These are phyloP conservation scores for Quercus phellos DNA, from an alignment of 331 rosid genomes.

Conservation along the genomic window DNA sequence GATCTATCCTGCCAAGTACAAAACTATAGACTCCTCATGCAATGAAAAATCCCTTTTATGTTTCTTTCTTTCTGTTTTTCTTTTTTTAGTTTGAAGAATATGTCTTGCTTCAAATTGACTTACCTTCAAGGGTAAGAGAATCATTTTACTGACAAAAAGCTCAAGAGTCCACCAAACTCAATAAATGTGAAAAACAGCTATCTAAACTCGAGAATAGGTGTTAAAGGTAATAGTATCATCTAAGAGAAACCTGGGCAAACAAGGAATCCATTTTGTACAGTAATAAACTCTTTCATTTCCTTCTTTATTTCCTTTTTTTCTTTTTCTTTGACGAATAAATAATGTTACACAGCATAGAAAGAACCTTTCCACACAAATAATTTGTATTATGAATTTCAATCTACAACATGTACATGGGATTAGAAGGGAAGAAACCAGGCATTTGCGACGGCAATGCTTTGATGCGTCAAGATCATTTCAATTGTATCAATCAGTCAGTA, in stretches of 20 bases:
- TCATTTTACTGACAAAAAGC: background rate
- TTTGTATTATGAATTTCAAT: constrained; percentile 36
- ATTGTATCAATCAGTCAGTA: constrained; percentile 61
- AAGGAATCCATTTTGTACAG: background rate
- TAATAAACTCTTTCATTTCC: constrained; percentile 19
- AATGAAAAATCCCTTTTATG: too few relatives aligned
- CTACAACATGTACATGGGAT: constrained; percentile 63
- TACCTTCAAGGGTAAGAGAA: too few relatives aligned
- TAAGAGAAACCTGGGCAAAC: background rate
- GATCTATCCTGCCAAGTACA: too few relatives aligned
- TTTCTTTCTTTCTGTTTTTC: too few relatives aligned
- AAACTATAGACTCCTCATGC: too few relatives aligned
- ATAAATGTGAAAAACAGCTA: background rate
- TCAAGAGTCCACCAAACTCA: background rate
- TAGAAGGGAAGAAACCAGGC: constrained; percentile 37
- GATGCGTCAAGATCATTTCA: constrained; percentile 34
- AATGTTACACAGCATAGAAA: constrained; percentile 37
- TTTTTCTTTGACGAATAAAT: constrained; percentile 36
- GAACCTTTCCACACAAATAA: constrained; percentile 52
- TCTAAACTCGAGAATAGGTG: background rate
- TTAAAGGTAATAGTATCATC: background rate
- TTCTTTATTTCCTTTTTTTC: constrained; percentile 15
- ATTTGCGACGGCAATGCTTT: constrained; percentile 27
- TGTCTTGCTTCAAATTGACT: too few relatives aligned
- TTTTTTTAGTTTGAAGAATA: too few relatives aligned